A percentile compares a stretch with the other conserved stretches of the same genome.
phyloP scores from a whole-genome alignment of 2,329 filamentous ascomycete genomes.

The Paracorniculantispora psalliotae region DNA sequence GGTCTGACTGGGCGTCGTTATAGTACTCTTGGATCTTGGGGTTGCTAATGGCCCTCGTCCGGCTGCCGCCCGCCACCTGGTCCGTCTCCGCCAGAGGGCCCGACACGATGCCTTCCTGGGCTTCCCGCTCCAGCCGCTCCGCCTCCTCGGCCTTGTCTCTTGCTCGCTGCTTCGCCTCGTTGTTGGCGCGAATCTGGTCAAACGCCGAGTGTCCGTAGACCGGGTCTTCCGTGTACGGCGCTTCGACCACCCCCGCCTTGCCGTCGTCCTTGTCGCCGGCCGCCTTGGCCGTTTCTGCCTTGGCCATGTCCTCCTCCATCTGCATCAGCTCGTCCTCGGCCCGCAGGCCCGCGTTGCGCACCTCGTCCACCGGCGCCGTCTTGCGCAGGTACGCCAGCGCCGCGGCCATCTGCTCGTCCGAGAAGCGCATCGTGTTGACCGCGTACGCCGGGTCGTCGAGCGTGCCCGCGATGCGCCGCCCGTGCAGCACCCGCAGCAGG shows the following conservation, averaged over 20 bases:
- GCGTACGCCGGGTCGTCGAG: conserved; percentile 53
- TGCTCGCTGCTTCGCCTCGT: conserved; percentile 38
- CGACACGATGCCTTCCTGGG: conserved; percentile 30
- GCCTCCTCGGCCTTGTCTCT: conserved; percentile 10
- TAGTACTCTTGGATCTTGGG: conserved; percentile 34
- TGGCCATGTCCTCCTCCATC: conserved; percentile 39
- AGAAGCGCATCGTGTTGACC: conserved; percentile 42
- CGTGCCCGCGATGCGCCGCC: conserved; percentile 58
- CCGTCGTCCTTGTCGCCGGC: conserved; percentile 20
- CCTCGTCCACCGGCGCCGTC: conserved; percentile 53
- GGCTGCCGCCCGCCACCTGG: conserved; percentile 22
- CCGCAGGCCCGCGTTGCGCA: conserved; percentile 54
- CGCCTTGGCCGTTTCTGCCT: conserved; percentile 20
- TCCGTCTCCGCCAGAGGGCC: conserved; percentile 37
- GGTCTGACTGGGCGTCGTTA: conserved; percentile 45
- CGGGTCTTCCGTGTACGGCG: conserved; percentile 34
- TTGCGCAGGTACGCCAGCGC: conserved; percentile 53
- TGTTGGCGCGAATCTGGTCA: conserved; percentile 52
- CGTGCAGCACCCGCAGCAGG: conserved; percentile 55
- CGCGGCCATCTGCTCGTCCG: conserved; percentile 34
- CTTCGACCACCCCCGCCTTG: conserved; percentile 18
- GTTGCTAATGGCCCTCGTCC: conserved; percentile 35
- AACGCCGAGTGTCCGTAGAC: conserved; percentile 54
- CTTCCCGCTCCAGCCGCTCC: conserved; percentile 27
- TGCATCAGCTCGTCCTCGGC: conserved; percentile 58